Percentiles rank a stretch among this genome's conserved stretches.
phyloP scores from a whole-genome alignment of 495 filamentous ascomycete species.

The Annulohypoxylon stygium region DNA sequence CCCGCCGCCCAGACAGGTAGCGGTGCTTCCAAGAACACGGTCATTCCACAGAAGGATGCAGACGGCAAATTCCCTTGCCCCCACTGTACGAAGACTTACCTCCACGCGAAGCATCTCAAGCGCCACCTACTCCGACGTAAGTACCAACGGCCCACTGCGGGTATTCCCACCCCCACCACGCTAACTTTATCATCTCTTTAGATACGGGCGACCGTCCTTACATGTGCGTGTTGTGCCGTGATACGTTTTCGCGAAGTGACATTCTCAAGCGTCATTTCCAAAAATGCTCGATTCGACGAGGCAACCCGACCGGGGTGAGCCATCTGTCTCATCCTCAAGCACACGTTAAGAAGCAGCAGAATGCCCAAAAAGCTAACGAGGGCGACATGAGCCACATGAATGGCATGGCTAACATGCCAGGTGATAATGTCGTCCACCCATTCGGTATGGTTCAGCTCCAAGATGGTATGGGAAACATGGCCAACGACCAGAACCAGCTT shows the following conservation, averaged over 20 bases:
- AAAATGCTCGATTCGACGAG: constrained; percentile 94
- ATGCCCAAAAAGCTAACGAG: constrained; percentile 67
- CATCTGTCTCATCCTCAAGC: constrained; percentile 93
- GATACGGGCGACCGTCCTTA: constrained; percentile 98
- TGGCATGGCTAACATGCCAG: constrained; percentile 64
- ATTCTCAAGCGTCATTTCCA: constrained; percentile 99
- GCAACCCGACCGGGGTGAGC: constrained; percentile 91
- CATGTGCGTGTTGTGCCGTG: constrained; percentile 94
- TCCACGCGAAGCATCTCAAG: constrained; percentile 98
- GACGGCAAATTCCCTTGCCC: constrained; percentile 98
- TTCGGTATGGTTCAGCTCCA: constrained; percentile 62
- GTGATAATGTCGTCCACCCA: constrained; percentile 64
- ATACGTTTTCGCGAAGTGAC: constrained; percentile 98
- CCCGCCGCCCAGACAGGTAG: constrained; percentile 72
- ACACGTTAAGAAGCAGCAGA: constrained; percentile 81
- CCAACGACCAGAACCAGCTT: constrained; percentile 67
- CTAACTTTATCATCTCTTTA: constrained; percentile 53
- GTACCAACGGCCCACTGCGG: constrained; percentile 55
- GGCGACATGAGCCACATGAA: constrained; percentile 67
- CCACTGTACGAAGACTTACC: constrained; percentile 96
- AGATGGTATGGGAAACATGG: constrained; percentile 64
- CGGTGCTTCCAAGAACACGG: constrained; percentile 78
- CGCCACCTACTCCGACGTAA: constrained; percentile 94
- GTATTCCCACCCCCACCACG: constrained; percentile 20
- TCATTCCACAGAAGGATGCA: constrained; percentile 90